phyloP scores from a whole-genome alignment of 306 rosid genomes.

The Erythrophleum fordii region DNA sequence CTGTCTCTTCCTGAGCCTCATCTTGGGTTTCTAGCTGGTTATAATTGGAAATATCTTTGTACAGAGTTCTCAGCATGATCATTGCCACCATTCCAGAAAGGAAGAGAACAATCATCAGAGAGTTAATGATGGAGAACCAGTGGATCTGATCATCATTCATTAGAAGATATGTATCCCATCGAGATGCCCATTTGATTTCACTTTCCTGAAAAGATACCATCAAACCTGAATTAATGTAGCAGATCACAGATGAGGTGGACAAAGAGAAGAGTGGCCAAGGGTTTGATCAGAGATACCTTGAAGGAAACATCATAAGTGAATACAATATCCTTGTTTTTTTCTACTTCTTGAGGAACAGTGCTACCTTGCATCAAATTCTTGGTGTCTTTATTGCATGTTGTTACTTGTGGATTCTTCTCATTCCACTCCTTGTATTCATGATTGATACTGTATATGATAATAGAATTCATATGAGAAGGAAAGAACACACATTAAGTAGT shows the following conservation, averaged over 20 bases:
- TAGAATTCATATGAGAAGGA: slow-evolving; percentile 30
- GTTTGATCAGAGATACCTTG: slow-evolving; percentile 59
- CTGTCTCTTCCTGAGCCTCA: slow-evolving; percentile 99
- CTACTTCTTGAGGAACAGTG: slow-evolving; percentile 94
- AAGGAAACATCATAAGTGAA: slow-evolving; percentile 98
- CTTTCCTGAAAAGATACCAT: slow-evolving; percentile 64
- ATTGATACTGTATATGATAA: slow-evolving; percentile 65
- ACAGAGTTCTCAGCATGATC: slow-evolving; percentile 99
- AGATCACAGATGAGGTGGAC: slow-evolving; percentile 12
- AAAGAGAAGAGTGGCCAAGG: slow-evolving; percentile 12
- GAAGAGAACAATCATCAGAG: slow-evolving; percentile 98
- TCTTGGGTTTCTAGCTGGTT: slow-evolving; percentile 98
- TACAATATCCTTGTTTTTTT: slow-evolving; percentile 68
- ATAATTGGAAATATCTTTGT: slow-evolving; percentile 96
- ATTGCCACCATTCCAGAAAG: slow-evolving; percentile 99
- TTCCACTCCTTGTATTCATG: slow-evolving; percentile 92
- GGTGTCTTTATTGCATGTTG: slow-evolving; percentile 93
- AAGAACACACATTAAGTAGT: slow-evolving; percentile 23
- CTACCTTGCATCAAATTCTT: slow-evolving; percentile 84
- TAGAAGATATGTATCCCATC: slow-evolving; percentile 99
- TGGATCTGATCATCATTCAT: slow-evolving; percentile 99
- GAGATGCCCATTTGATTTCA: slow-evolving; percentile 98
- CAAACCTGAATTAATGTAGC: slow-evolving; percentile 31
- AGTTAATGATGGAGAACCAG: slow-evolving; percentile 98
- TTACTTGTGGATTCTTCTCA: slow-evolving; percentile 78